phyloP scores from a whole-genome alignment of 768 basidiomycete genomes.

The Clathrus columnatus region DNA sequence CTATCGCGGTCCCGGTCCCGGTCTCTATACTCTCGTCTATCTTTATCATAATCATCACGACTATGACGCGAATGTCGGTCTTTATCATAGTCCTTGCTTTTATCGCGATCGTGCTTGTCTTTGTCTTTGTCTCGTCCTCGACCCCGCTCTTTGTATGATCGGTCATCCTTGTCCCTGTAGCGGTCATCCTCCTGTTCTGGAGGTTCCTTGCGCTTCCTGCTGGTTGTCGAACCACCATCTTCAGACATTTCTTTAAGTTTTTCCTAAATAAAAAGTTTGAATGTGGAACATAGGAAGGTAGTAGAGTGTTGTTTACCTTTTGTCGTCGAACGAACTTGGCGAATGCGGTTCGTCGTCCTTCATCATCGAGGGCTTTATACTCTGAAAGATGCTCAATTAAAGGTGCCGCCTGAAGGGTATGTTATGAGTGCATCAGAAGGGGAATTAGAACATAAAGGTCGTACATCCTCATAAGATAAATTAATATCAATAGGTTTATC shows the following conservation, averaged over 20 bases:
- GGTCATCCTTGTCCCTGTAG: constrained; percentile 16
- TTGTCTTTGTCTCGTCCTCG: constrained; percentile 11
- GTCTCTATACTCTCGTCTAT: constrained; percentile 7
- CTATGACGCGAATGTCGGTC: constrained; percentile 17
- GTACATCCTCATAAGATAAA: constrained; percentile 71
- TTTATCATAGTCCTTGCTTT: constrained; percentile 17
- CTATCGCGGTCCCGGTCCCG: constrained; percentile 13
- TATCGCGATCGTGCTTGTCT: constrained; percentile 21
- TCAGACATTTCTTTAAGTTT: constrained; percentile 63
- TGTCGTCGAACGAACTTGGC: constrained; percentile 84
- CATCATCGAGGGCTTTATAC: constrained; percentile 80
- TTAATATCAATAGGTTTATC: constrained; percentile 71
- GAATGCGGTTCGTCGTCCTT: constrained; percentile 74
- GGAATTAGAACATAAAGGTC: constrained; percentile 19
- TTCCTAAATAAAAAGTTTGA: constrained; percentile 39
- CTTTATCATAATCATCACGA: constrained; percentile 6
- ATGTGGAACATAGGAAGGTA: neutral
- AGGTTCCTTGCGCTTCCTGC: constrained; percentile 75
- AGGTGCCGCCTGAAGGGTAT: constrained; percentile 47
- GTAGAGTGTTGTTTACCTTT: constrained; percentile 44
- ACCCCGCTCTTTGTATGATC: constrained; percentile 17
- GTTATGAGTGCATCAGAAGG: neutral
- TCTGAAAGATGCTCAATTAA: constrained; percentile 77
- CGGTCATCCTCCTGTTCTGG: constrained; percentile 32
- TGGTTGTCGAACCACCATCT: constrained; percentile 72